Evolutionary conservation across 2,329 filamentous ascomycete genomes (phyloP), one percentile per base, ranked within the genome.

Genomic region (Colletotrichum sp.): DNA sequence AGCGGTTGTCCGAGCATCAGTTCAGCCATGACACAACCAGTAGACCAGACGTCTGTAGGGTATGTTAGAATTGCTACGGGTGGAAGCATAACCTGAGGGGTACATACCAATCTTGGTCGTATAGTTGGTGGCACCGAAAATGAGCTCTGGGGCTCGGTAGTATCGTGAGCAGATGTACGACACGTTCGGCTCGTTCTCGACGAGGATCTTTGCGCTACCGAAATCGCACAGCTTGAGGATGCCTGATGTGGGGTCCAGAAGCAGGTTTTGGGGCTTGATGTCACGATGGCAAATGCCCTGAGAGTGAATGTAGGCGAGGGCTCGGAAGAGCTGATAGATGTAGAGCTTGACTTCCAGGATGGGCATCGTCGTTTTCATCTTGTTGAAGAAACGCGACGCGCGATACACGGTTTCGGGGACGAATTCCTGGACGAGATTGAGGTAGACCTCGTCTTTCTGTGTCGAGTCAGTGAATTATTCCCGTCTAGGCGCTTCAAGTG

Each of bases 131-230:
- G 97, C 97, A 80, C 97, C 97, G 83, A 99, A 99, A 82, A 99
- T 99, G 84, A 99, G 90, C 86, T 99, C 97, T 3, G 97, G 97
- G 66, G 97, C 97, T 83, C 97, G 94, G 89, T 99, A 99, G 90
- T 99, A 99, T 82, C 97, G 93, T 77, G 97, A 99, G 89, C 97
- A 99, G 83, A 99, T 99, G 90, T 99, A 99, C 68, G 97, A 99
- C 70, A 99, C 97, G 81, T 99, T 99, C 70, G 97, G 97, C 89
- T 99, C 97, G 82, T 98, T 98, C 87, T 98, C 96, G 70, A 99
- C 95, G 79, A 99, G 88, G 79, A 99, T 99, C 90, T 99, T 99
- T 78, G 97, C 97, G 84, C 96, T 98, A 80, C 97, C 97, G 84
- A 99, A 99, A 88, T 99, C 97, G 87, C 97, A 99, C 75, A 99